Conservation (phyloP, 2,329 filamentous ascomycete species). For the Rhynchosporium agropyri region DNA sequence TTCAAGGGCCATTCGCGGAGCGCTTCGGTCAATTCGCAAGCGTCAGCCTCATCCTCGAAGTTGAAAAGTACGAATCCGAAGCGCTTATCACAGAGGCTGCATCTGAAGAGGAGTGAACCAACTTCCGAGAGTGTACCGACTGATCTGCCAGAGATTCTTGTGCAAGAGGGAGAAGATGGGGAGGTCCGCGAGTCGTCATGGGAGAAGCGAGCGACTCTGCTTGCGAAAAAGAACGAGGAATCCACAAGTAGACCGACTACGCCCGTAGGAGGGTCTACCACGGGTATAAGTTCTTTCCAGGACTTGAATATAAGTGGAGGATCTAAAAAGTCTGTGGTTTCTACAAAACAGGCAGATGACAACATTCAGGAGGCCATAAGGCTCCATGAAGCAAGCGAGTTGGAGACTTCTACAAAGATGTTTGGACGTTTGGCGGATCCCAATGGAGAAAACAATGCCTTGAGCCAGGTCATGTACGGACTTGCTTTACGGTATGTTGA, state of each 20-base stretch:
- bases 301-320: constrained; percentile 34
- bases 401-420: constrained; percentile 78
- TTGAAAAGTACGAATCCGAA: constrained; percentile 34
- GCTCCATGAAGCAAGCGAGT: constrained; percentile 82
- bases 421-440: constrained; percentile 85
- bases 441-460: constrained; percentile 82
- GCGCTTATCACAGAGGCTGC: constrained; percentile 70
- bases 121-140: constrained; percentile 75
- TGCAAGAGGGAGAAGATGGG: constrained; percentile 50
- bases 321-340: constrained; percentile 44
- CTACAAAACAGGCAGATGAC: constrained; percentile 58
- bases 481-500: constrained; percentile 76
- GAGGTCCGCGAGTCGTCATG: constrained; percentile 69
- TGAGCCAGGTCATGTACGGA: constrained; percentile 95
- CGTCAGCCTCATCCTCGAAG: constrained; percentile 37
- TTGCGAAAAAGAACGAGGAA: constrained; percentile 66
- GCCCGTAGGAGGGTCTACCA: constrained; percentile 35
- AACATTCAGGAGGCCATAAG: constrained; percentile 96
- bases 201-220: constrained; percentile 90
- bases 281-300: constrained; percentile 30
- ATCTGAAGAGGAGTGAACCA: constrained; percentile 60
- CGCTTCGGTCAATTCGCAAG: constrained; percentile 50
- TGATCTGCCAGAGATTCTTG: constrained; percentile 75
- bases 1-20: constrained; percentile 46
- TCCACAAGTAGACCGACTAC: constrained; percentile 48